Percentiles rank a stretch among this genome's conserved stretches.
phyloP scores from a whole-genome alignment of 2,329 filamentous ascomycete genomes.

The Clarireedia hainanense region DNA sequence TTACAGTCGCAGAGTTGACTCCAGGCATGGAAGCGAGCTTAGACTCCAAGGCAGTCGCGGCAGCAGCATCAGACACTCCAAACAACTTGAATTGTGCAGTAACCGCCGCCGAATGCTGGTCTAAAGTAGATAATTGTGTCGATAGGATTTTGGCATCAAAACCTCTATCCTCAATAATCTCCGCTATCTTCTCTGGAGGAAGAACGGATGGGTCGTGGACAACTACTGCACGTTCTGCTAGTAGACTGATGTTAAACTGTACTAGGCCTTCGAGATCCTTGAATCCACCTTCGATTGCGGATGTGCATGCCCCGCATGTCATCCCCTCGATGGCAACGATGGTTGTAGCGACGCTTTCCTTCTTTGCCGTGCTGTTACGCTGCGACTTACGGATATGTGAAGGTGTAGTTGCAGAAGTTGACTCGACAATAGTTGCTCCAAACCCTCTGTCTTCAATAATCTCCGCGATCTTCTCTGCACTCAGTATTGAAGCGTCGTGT shows the following conservation, averaged over 20 bases:
- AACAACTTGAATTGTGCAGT: constrained; percentile 77
- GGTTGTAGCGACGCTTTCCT: constrained; percentile 52
- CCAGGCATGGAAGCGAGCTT: constrained; percentile 59
- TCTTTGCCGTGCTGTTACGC: constrained; percentile 21
- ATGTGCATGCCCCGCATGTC: constrained; percentile 96
- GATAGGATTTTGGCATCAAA: constrained; percentile 83
- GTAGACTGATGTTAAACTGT: constrained; percentile 89
- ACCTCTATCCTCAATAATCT: constrained; percentile 81
- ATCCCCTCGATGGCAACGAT: constrained; percentile 91
- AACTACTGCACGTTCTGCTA: constrained; percentile 86
- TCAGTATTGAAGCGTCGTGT: constrained; percentile 55
- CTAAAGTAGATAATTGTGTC: constrained; percentile 53
- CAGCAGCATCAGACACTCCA: constrained; percentile 63
- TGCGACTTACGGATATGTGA: constrained; percentile 26
- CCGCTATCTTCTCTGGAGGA: constrained; percentile 63
- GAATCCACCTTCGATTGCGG: constrained; percentile 80
- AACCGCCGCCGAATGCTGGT: constrained; percentile 47
- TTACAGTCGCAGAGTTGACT: constrained; percentile 65
- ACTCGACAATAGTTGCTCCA: constrained; percentile 70
- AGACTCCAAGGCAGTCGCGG: constrained; percentile 66
- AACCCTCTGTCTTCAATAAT: constrained; percentile 68
- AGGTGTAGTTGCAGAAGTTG: constrained; percentile 39
- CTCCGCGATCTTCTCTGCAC: constrained; percentile 45
- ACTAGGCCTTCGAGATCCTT: constrained; percentile 66
- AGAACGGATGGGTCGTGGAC: constrained; percentile 71